Base-by-base conservation (phyloP, 345 rosid genomes). In the Rhizophora mangle region DNA sequence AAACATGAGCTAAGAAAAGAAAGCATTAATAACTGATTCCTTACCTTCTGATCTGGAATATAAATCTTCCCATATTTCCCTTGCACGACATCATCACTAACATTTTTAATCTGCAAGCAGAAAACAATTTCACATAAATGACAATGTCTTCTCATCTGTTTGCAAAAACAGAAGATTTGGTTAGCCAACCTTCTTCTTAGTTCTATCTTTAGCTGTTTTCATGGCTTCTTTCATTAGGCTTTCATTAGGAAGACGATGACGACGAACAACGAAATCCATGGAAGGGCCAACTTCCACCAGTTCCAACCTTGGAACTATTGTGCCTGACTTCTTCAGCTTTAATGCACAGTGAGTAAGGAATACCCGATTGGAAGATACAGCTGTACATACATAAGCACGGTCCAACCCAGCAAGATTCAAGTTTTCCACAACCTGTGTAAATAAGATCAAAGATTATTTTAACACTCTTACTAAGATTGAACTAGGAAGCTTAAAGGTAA, bases 241-340 rank as follows among this genome's bases (percentile, higher is more conserved):
- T 3, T 92, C 97, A 60, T 87, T 84, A n/a, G 99, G 97, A 72
- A 83, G 94, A 54, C 92, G 93, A 74, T 92, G 89, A 64, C 98
- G 94, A n/a, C 98, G 86, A 64, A 85, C 77, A 53, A 92, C 96
- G 36, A 95, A 84, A 71, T 95, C 99, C 98, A 92, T 92, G 7
- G 97, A 92, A 19, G 98, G 99, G 63, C 99, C 98, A 8, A 90
- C 88, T 83, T 95, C 98, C 21, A 90, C 88, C 37, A 95, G 82
- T 84, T 95, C 98, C 79, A 90, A 85, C 79, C 89, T 87, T 16
- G 99, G 98, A 24, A 95, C 91, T n/a, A 89, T 64, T 2, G 91
- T 80, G 22, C 98, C 98, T 2, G 99, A 95, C 80, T 82, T 92
- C 64, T 92, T 95, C 26, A 95, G 88, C 72, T 91, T 85, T 71